phyloP scores from a whole-genome alignment of 2,329 filamentous ascomycete species.

The Bipolaris sorokiniana region DNA sequence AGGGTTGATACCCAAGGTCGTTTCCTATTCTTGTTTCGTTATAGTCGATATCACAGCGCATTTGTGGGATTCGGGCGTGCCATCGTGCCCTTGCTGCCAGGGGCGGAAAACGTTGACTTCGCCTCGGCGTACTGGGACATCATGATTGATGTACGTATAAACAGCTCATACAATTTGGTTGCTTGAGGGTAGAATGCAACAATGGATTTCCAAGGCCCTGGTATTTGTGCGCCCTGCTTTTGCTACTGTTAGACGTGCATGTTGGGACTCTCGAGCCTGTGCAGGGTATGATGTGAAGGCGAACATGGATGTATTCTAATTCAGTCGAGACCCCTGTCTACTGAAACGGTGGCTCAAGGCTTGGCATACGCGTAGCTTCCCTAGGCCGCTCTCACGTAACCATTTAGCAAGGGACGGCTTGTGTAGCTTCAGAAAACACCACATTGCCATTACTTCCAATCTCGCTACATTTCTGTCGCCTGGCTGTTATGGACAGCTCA shows the following conservation, averaged over 20 bases:
- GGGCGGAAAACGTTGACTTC: conserved; percentile 35
- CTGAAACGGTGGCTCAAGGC: conserved; percentile 12
- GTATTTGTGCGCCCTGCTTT: not conserved
- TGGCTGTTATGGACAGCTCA: conserved; percentile 5
- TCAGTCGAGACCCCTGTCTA: conserved; percentile 8
- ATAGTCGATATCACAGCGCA: conserved; percentile 50
- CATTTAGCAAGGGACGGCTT: conserved; percentile 29
- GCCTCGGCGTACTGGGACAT: conserved; percentile 43
- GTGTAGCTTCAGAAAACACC: conserved; percentile 31
- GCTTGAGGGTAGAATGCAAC: conserved; percentile 17
- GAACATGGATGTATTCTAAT: not conserved
- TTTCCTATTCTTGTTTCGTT: conserved; percentile 40
- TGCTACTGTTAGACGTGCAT: not conserved
- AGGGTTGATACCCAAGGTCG: conserved; percentile 29
- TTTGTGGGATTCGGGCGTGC: conserved; percentile 39
- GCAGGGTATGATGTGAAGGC: not conserved
- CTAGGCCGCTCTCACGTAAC: conserved; percentile 20
- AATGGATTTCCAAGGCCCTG: conserved; percentile 4
- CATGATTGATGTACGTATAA: conserved; percentile 47
- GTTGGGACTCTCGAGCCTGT: not conserved
- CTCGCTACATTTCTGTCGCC: not conserved
- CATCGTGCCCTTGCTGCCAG: conserved; percentile 41
- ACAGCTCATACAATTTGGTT: conserved; percentile 25
- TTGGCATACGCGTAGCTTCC: conserved; percentile 32
- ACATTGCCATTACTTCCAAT: conserved; percentile 23